Base-by-base conservation (phyloP, 345 rosid genomes). In the Eucalyptus grandis region DNA sequence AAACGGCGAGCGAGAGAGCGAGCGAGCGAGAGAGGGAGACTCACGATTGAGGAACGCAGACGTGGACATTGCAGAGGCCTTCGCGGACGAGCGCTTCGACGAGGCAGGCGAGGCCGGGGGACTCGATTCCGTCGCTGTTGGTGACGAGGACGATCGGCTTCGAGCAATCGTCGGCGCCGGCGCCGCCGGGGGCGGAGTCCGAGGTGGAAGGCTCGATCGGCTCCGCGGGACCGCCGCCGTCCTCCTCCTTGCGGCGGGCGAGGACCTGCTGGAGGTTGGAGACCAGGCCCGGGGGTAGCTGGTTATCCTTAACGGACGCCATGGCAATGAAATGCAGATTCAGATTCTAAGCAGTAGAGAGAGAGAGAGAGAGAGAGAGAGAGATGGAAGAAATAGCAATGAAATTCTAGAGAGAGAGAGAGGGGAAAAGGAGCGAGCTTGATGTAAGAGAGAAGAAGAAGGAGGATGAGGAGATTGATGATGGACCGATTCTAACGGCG, bases 31-130 rank as follows among this genome's bases (percentile, higher is more conserved):
- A n/a, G 53, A 86, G 85, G 44, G 90, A 85, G 90, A 89, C 99
- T 91, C 92, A 98, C 99, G 92, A 97, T 94, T 96, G 98, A 89
- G 99, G 99, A 81, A 97, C 99, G 93, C 97, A 95, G 91, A 98
- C 99, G 56, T 96, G 94, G 88, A 98, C 97, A 95, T 94, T 94
- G 90, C 94, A 98, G 43, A 95, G 96, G 62, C 97, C 96, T 77
- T 93, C 91, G 80, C 90, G 90, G 88, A 95, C 98, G 94, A 98
- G 93, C 92, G 98, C 99, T 86, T 97, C 95, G 47, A 97, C 99
- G 58, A 98, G 99, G 93, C 69, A 93, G 34, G 96, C 92, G 92
- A 98, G 96, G 14, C 99, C 99, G 69, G 96, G 95, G 16, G 99
- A 98, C 49, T 96, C 99, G 93, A 96, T 96, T 90, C 99, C 99